Percentiles rank a stretch among this genome's conserved stretches.
phyloP scores from a whole-genome alignment of 2,329 filamentous ascomycete genomes.

The Ophiocordyceps sinensis region DNA sequence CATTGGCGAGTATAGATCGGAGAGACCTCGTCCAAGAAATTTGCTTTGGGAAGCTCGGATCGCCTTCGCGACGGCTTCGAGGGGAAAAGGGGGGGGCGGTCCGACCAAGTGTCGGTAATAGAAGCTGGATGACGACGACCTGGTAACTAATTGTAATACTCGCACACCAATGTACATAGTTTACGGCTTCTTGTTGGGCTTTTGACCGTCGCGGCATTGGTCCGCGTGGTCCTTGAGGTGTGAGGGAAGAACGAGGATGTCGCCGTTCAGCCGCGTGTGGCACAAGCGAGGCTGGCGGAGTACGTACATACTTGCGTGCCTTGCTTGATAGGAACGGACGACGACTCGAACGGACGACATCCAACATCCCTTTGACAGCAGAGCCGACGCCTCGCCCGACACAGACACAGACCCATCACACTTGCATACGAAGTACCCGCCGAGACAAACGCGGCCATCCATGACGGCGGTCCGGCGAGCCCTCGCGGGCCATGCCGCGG shows the following conservation, averaged over 20 bases:
- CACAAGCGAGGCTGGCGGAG: too few relatives aligned
- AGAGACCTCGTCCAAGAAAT: not conserved
- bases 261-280: too few relatives aligned
- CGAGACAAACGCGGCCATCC: not conserved
- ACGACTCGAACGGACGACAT: too few relatives aligned
- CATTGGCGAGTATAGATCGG: not conserved
- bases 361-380: too few relatives aligned
- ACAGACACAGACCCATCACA: too few relatives aligned
- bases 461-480: not conserved
- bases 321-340: too few relatives aligned
- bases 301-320: too few relatives aligned
- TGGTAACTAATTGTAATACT: conserved; percentile 4
- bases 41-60: not conserved
- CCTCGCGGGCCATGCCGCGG: not conserved
- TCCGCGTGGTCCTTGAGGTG: too few relatives aligned
- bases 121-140: conserved; percentile 2
- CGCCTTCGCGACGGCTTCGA: not conserved
- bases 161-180: conserved; percentile 2
- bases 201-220: too few relatives aligned
- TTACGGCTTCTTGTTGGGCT: too few relatives aligned
- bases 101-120: conserved; percentile 1
- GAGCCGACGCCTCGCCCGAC: too few relatives aligned
- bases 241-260: too few relatives aligned
- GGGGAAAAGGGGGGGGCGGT: not conserved
- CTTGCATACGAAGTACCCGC: not conserved